Conservation (phyloP, 495 filamentous ascomycete genomes). For the Articulospora tetracladia region DNA sequence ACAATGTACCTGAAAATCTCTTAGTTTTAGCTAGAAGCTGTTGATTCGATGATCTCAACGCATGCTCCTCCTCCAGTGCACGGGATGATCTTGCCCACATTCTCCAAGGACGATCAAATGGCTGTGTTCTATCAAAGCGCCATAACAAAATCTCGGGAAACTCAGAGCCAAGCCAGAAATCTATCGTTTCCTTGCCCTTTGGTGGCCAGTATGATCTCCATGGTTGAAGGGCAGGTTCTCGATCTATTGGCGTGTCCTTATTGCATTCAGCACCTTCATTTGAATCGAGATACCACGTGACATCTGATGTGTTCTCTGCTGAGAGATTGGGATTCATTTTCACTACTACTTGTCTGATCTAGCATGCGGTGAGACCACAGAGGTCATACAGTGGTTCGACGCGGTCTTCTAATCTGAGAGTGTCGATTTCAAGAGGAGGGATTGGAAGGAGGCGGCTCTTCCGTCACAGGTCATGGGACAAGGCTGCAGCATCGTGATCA, state of each 20-base stretch:
- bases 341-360: too few relatives aligned
- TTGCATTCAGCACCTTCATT: background rate
- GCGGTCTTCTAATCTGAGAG: too few relatives aligned
- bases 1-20: too few relatives aligned
- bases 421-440: too few relatives aligned
- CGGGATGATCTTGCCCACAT: slow-evolving; percentile 1
- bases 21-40: too few relatives aligned
- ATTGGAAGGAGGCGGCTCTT: background rate
- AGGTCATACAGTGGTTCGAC: too few relatives aligned
- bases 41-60: background rate
- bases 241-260: background rate
- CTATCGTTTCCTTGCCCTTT: background rate
- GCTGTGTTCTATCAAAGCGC: slow-evolving; percentile 2
- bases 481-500: background rate
- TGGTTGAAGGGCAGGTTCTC: background rate
- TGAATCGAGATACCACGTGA: background rate
- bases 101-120: slow-evolving; percentile 10
- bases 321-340: background rate
- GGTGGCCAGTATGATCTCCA: slow-evolving; percentile 6
- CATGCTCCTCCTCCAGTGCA: background rate
- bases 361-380: too few relatives aligned
- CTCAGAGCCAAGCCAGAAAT: slow-evolving; percentile 2
- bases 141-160: slow-evolving; percentile 5
- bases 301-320: background rate
- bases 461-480: background rate